Evolutionary conservation across 805 yeast genomes (phyloP).

Genomic region (Hanseniaspora clermontiae): DNA sequence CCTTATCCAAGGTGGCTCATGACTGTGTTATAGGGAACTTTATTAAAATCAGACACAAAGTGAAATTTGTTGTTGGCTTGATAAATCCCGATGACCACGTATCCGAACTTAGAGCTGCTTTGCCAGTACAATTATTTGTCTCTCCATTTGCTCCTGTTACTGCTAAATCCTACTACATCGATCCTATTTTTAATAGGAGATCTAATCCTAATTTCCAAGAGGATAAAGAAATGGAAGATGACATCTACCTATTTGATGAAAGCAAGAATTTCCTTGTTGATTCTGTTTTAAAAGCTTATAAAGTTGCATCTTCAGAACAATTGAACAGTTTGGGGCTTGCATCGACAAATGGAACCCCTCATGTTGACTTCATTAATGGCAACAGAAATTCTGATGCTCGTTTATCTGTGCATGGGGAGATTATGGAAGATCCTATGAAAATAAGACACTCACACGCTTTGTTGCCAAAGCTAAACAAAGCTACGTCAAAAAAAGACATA

Average conservation of each 20-base stretch:
- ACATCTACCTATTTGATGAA: constrained; percentile 12
- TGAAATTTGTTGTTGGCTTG: constrained; percentile 67
- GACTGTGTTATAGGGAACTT: constrained; percentile 63
- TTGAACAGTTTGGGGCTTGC: background rate
- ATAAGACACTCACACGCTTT: background rate
- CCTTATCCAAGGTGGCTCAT: constrained; percentile 66
- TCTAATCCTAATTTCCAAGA: constrained; percentile 15
- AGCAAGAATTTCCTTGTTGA: constrained; percentile 12
- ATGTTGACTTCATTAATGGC: constrained; percentile 1
- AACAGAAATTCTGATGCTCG: background rate
- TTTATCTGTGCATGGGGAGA: background rate
- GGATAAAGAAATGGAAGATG: constrained; percentile 3
- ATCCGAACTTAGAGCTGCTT: constrained; percentile 79
- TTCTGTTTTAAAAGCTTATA: constrained; percentile 11
- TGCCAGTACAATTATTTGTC: constrained; percentile 67
- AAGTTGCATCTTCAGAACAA: constrained; percentile 7
- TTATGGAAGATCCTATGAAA: constrained; percentile 15
- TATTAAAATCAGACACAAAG: constrained; percentile 76
- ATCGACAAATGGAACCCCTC: background rate
- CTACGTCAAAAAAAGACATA: constrained; percentile 1
- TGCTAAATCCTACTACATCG: constrained; percentile 29
- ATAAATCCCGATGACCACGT: constrained; percentile 84
- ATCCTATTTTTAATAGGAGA: constrained; percentile 10
- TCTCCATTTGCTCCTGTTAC: constrained; percentile 70
- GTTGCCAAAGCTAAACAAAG: background rate